Percentiles rank a stretch among this genome's conserved stretches.
Evolutionary conservation across 2,329 filamentous ascomycete genomes (phyloP).

Genomic region (Aplosporella prunicola): DNA sequence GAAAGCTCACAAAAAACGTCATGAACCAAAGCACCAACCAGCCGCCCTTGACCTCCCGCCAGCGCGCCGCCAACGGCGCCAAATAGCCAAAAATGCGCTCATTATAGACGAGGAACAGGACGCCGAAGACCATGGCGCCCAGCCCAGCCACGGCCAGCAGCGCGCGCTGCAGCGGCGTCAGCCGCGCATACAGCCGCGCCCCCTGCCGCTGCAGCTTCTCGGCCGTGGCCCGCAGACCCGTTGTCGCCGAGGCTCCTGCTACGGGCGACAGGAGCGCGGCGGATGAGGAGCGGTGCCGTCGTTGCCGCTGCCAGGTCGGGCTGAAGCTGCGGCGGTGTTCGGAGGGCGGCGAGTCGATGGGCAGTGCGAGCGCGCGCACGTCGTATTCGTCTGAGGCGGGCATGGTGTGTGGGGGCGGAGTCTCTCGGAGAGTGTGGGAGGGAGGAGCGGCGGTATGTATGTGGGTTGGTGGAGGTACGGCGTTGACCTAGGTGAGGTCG

Average conservation of each 20-base stretch:
- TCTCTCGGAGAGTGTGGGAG: too few species aligned
- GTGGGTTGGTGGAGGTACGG: too few species aligned
- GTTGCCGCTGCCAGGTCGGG: constrained; percentile 49
- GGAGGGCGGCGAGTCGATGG: constrained; percentile 41
- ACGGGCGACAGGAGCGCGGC: constrained; percentile 12
- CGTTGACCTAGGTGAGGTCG: too few species aligned
- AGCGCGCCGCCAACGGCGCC: constrained; percentile 62
- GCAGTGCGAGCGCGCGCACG: constrained; percentile 45
- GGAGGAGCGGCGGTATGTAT: too few species aligned
- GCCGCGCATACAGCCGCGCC: constrained; percentile 43
- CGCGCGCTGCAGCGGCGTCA: constrained; percentile 53
- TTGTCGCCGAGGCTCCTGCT: constrained; percentile 13
- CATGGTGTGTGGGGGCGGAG: too few species aligned
- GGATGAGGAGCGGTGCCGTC: constrained; percentile 35
- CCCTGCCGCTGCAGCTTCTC: constrained; percentile 38
- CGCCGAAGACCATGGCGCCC: constrained; percentile 43
- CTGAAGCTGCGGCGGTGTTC: constrained; percentile 30
- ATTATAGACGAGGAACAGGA: constrained; percentile 69
- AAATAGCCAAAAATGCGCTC: constrained; percentile 70
- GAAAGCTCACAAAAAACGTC: constrained; percentile 71
- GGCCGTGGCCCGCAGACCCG: constrained; percentile 31
- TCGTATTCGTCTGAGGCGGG: constrained; percentile 38
- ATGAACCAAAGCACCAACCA: constrained; percentile 66
- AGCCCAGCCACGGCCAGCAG: constrained; percentile 46
- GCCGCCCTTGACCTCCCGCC: constrained; percentile 64